Evolutionary conservation across 139 green algal species (phyloP), one percentile per base, ranked within the genome.

Genomic region (Volvox reticuliferus): DNA sequence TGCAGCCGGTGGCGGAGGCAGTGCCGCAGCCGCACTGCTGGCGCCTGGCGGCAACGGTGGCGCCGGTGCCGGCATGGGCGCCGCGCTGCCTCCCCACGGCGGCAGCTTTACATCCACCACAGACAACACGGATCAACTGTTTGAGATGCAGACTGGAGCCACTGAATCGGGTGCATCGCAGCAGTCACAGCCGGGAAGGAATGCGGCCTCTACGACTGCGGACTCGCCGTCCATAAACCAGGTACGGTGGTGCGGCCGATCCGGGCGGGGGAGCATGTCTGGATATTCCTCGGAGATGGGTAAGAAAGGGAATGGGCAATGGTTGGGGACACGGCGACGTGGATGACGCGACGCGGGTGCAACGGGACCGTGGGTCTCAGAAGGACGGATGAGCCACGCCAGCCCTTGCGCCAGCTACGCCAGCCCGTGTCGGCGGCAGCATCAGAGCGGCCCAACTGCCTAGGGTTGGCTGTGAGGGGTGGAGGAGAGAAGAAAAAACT

Each of bases 141-240:
- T 90, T 63, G 86, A 90, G 44, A 83, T 90, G 86, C 55, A 83
- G 50, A 90, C 55, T 55, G 86, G 86, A 0, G 86, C 86, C 1
- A 90, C 86, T 32, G 86, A 90, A 75, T 77, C 44, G 19, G 86
- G 73, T 20, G 19, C 71, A 2, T 90, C 86, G 86, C 71, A 83
- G 71, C 69, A 82, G 44, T 82, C 69, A 44, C 85, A 73, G 26
- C 85, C 69, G 26, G 71, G 86, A 1, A 30, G 69, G 37, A 37
- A 37, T 5, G 50, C 86, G 19, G 12, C 73, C 24, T 90, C 86
- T 0, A 81, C 86, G 9, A 55, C 85, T 1, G 87, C 76, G 9
- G 87, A 86, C 26, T 91, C 87, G 24, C 87, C 87, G 16, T 91
- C 87, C 76, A 91, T 91, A 62, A 91, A 91, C 87, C 87, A 91